Conservation (phyloP, 257 asterid genomes). For the Anisodus tanguticus region DNA sequence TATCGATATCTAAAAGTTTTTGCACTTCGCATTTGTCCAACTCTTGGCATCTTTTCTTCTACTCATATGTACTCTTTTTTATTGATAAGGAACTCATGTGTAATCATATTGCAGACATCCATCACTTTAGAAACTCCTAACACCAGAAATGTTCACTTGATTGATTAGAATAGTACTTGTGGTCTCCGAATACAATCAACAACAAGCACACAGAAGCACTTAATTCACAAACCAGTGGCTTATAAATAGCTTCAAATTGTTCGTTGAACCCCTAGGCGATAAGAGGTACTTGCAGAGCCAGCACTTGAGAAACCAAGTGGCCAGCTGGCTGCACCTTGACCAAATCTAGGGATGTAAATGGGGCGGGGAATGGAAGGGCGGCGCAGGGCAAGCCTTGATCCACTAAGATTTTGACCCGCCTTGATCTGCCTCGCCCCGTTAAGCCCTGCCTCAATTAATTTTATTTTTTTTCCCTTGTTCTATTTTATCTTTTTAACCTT, state of each 20-base stretch:
- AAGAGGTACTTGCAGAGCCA: background rate
- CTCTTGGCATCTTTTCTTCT: background rate
- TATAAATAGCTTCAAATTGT: background rate
- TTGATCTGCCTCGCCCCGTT: too few relatives aligned
- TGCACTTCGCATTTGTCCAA: background rate
- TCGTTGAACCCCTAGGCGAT: background rate
- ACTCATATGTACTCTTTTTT: background rate
- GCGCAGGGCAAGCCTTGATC: too few relatives aligned
- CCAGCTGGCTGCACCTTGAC: background rate
- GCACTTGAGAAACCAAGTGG: background rate
- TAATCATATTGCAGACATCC: background rate
- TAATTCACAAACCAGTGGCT: background rate
- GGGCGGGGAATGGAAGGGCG: too few relatives aligned
- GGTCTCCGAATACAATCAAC: background rate
- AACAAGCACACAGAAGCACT: background rate
- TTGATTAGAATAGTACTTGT: background rate
- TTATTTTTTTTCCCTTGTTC: too few relatives aligned
- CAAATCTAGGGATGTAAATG: too few relatives aligned
- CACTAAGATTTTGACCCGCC: too few relatives aligned
- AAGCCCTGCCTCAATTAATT: too few relatives aligned
- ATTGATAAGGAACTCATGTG: background rate
- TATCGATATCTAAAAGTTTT: too few relatives aligned
- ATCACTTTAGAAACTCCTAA: background rate
- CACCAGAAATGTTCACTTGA: background rate
- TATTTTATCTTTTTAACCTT: too few relatives aligned